Conservation (phyloP, 73 alveolate genomes). For the Stentor coeruleus region DNA sequence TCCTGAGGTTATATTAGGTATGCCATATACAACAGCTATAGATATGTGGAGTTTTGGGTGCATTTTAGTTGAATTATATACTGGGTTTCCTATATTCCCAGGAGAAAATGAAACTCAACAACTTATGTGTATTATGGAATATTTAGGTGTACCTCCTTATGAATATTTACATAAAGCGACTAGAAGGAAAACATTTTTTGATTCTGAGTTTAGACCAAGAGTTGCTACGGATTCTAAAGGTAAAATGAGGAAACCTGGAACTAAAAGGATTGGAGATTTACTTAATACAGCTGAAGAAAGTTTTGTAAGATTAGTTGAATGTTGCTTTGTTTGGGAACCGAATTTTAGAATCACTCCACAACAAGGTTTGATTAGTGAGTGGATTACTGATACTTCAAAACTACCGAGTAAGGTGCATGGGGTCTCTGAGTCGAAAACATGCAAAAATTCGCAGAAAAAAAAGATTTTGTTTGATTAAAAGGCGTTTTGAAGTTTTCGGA, state of each 20-base stretch:
- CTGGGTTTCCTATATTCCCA: slow-evolving; percentile 30
- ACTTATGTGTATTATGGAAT: slow-evolving; percentile 25
- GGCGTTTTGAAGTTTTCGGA: no score
- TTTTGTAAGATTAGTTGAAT: slow-evolving; percentile 40
- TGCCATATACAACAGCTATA: slow-evolving; percentile 56
- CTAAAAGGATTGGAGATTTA: neutral
- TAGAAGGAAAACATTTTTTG: slow-evolving; percentile 25
- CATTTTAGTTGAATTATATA: slow-evolving; percentile 44
- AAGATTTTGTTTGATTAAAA: no score
- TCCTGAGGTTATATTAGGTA: slow-evolving; percentile 61
- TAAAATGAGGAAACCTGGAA: slow-evolving; percentile 30
- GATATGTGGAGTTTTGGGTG: slow-evolving; percentile 89
- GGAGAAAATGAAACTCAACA: slow-evolving; percentile 38
- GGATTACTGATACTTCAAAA: neutral
- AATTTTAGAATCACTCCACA: slow-evolving; percentile 63
- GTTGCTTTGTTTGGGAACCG: slow-evolving; percentile 84
- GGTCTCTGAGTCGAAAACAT: no score
- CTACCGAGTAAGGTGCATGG: no score
- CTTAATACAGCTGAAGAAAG: neutral
- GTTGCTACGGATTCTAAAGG: neutral
- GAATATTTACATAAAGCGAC: neutral
- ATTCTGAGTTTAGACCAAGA: neutral
- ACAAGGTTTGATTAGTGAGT: slow-evolving; percentile 39
- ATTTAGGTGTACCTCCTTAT: neutral
- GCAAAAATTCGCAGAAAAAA: no score